Base-by-base conservation (phyloP, 257 asterid species). In the Solanum arcanum region DNA sequence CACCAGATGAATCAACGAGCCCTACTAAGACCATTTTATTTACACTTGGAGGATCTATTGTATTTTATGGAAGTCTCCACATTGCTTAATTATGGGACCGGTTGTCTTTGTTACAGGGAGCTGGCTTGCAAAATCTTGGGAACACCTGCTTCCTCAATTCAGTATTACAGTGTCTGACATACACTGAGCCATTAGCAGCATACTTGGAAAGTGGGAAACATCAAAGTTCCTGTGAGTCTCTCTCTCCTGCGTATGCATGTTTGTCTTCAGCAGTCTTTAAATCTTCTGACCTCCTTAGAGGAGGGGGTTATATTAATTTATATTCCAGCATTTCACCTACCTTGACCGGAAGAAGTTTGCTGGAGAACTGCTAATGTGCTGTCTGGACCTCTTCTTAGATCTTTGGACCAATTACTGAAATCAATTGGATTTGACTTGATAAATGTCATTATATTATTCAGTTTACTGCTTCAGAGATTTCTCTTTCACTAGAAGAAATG, bases 181-280 rank as follows among this genome's bases (percentile, higher is more conserved):
- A 97, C 90, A 97, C 99, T 9, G 99, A 96, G 88, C 99, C 99
- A 10, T 92, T 97, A 89, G 99, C 99, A 31, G 98, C 99, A 31
- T 97, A 97, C 92, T 92, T 97, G 81, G 99, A 96, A 90, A 97
- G 99, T 88, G 99, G 99, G 88, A 95, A 95, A 90, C 99, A 97
- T 90, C 94, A 95, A 89, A 93, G 31, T 90, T 95, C 99, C 44
- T 97, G 99, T 97, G 92, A 97, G 96, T 92, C 73, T 87, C 86
- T 82, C 86, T 74, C 41, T 82, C 31, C 83, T 49, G 70, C 68
- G 1, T 31, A 15, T 52, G 85, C 31, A 0, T 81, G 85, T 29
- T 29, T 47, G 85, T 80, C 47, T 80, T 80, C 44, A 47, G 85
- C 42, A 9, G 47, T n/a, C 52, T 86, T 31, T 6, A 37, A 37